These are phyloP conservation scores for Solanum hybrid DNA, from an alignment of 305 asterid genomes.

Conservation along the genomic window DNA sequence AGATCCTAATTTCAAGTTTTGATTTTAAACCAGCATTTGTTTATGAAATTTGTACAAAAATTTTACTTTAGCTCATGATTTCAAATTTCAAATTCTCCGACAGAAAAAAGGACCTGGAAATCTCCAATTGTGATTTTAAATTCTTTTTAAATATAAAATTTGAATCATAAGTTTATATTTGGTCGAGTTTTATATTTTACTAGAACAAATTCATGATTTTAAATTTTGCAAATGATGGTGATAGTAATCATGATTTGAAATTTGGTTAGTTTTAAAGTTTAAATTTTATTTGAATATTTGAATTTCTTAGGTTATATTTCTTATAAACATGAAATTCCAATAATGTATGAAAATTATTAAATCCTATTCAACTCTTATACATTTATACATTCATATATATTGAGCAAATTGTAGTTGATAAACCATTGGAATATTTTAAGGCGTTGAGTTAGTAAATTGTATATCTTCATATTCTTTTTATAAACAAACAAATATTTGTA, in stretches of 20 bases:
- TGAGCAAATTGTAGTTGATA: background rate
- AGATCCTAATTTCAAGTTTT: background rate
- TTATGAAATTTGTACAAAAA: background rate
- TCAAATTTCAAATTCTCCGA: background rate
- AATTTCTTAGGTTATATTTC: background rate
- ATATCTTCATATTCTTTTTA: background rate
- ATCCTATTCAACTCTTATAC: too few species aligned
- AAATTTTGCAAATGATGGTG: background rate
- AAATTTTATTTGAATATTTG: background rate
- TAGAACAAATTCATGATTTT: too few species aligned
- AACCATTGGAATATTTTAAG: background rate
- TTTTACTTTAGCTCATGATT: background rate
- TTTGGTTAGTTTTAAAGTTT: background rate
- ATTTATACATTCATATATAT: too few species aligned
- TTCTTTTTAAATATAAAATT: too few species aligned
- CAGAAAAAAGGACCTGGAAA: background rate
- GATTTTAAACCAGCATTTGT: background rate
- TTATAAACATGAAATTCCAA: background rate
- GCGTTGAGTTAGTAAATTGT: background rate
- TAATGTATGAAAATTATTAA: too few species aligned
- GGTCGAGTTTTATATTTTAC: background rate
- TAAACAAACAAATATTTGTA: too few species aligned
- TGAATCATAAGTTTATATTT: background rate
- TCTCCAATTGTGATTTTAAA: background rate
- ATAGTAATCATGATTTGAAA: background rate